A percentile compares a stretch with the other conserved stretches of the same genome.
phyloP scores from a whole-genome alignment of 2,329 filamentous ascomycete species.

The Colletotrichum lini region DNA sequence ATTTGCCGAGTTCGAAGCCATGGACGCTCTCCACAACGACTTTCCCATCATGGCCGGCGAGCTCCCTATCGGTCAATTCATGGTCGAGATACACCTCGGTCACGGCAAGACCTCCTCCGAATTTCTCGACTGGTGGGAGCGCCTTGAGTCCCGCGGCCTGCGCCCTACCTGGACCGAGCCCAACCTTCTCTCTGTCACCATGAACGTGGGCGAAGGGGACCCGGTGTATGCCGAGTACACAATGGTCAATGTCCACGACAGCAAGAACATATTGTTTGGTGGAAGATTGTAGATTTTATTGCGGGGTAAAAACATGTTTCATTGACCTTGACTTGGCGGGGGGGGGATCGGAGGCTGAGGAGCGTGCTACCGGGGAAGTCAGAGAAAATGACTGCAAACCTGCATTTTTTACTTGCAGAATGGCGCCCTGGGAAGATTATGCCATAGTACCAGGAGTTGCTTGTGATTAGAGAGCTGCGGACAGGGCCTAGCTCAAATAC shows the following conservation, averaged over 20 bases:
- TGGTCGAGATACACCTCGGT: conserved; percentile 44
- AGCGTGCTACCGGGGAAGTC: not conserved
- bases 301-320: not conserved
- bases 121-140: conserved; percentile 46
- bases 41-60: conserved; percentile 42
- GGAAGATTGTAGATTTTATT: not conserved
- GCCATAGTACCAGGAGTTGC: too few relatives aligned
- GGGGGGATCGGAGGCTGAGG: too few relatives aligned
- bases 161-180: conserved; percentile 47
- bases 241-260: conserved; percentile 45
- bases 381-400: too few relatives aligned
- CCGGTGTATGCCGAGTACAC: conserved; percentile 45
- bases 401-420: too few relatives aligned
- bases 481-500: too few relatives aligned
- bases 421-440: too few relatives aligned
- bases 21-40: conserved; percentile 46
- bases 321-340: not conserved
- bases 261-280: conserved; percentile 36
- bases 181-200: conserved; percentile 44
- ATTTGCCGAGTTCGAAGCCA: conserved; percentile 52
- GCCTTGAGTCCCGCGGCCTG: conserved; percentile 45
- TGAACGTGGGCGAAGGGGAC: conserved; percentile 38
- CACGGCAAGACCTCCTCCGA: conserved; percentile 28
- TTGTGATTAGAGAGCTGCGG: too few relatives aligned
- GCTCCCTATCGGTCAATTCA: conserved; percentile 44